Base-by-base conservation (phyloP, 225 moss, liverwort and hornwort species). In the Physcomitrium patens region DNA sequence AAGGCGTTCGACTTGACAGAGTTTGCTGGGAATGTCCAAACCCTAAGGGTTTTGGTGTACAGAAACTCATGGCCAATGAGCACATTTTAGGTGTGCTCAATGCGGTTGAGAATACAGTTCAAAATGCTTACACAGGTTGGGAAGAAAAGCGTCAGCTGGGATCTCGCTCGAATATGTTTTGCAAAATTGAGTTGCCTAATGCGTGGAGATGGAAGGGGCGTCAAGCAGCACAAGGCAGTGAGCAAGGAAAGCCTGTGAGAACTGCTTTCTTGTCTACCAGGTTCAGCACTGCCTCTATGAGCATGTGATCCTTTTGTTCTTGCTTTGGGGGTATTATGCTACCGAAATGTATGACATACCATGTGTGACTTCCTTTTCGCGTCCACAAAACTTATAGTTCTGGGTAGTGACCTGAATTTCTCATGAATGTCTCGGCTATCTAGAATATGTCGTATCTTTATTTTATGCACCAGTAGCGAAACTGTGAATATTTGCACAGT, bases 61-160 rank as follows among this genome's bases (percentile, higher is more conserved):
- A 65, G 69, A 65, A 70, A 26, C 58, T 58, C 8, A 48, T 56
- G 43, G 65, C 28, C 48, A 57, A 80, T 59, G 67, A 80, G 51
- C 70, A 71, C 51, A 59, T 76, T 55, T 58, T 62, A 13, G 64
- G 65, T 7, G 22, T 80, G 70, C 43, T 80, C 48, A 65, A 65
- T 19, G 75, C 72, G 20, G 81, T 81, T 14, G 76, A 76, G 67
- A 72, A 72, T 67, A 67, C 76, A 53, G 19, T 81, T 50, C 60
- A 62, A 55, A 60, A 62, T 68, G 52, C 71, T 31, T 67, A 68
- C 7, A 77, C 67, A 54, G 76, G 62, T 37, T 72, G 71, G 76
- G 76, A 67, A 24, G 67, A 58, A 48, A 72, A 58, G 57, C 44
- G 58, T 53, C 53, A 65, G 2, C 75, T 49, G 26, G 49, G 44